These are phyloP conservation scores for Backusella mclennaniae DNA, from an alignment of 192 early-diverging fungal species.

Conservation along the genomic window DNA sequence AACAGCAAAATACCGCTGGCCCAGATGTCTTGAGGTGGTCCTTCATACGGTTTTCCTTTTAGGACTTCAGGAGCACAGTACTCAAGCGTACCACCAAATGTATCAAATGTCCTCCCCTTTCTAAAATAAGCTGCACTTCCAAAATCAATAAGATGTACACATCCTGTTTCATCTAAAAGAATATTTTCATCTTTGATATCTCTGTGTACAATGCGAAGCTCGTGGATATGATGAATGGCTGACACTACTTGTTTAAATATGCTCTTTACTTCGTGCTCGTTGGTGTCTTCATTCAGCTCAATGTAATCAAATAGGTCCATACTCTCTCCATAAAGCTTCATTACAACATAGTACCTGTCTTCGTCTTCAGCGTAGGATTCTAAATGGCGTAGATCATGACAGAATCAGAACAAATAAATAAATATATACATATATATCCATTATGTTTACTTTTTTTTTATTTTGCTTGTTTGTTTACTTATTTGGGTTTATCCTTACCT, in stretches of 20 bases:
- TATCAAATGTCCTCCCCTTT: slow-evolving; percentile 54
- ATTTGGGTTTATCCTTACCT: slow-evolving; percentile 8
- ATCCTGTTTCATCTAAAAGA: slow-evolving; percentile 57
- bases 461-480: slow-evolving; percentile 43
- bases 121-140: slow-evolving; percentile 75
- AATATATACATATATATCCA: background rate
- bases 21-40: slow-evolving; percentile 94
- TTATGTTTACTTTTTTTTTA: slow-evolving; percentile 32
- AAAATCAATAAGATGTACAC: slow-evolving; percentile 80
- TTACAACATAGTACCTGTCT: slow-evolving; percentile 63
- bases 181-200: slow-evolving; percentile 92
- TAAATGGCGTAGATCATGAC: slow-evolving; percentile 2
- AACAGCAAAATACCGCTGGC: slow-evolving; percentile 82
- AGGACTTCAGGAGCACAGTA: slow-evolving; percentile 83
- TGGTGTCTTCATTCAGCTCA: slow-evolving; percentile 43
- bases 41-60: slow-evolving; percentile 76
- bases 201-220: slow-evolving; percentile 60
- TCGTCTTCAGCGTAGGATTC: slow-evolving; percentile 70
- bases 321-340: slow-evolving; percentile 47
- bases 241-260: slow-evolving; percentile 43
- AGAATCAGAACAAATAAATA: background rate
- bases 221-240: slow-evolving; percentile 50
- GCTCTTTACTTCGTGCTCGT: slow-evolving; percentile 30
- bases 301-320: slow-evolving; percentile 54
- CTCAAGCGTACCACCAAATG: slow-evolving; percentile 81